Conservation (phyloP, 805 yeast genomes). For the Ogataea nitratoaversa region DNA sequence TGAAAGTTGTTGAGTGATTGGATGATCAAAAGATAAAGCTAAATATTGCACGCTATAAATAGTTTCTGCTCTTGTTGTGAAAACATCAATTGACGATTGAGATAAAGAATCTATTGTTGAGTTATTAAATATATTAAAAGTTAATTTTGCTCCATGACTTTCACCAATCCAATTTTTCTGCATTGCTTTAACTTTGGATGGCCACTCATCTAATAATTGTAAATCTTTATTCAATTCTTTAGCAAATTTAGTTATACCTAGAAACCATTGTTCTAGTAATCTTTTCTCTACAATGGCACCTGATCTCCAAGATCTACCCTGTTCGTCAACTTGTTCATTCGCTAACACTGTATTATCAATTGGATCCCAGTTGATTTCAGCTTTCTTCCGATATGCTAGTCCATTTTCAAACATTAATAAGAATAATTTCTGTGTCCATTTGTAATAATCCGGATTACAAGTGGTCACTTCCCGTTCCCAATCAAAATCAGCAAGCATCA, state of each 20-base stretch:
- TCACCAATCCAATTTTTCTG: conserved; percentile 93
- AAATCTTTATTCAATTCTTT: conserved; percentile 63
- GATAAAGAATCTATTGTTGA: conserved; percentile 9
- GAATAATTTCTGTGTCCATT: conserved; percentile 88
- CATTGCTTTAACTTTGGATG: conserved; percentile 82
- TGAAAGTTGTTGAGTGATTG: conserved; percentile 43
- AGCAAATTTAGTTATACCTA: conserved; percentile 84
- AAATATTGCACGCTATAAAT: conserved; percentile 76
- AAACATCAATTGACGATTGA: conserved; percentile 42
- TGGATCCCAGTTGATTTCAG: conserved; percentile 98
- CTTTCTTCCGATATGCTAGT: conserved; percentile 78
- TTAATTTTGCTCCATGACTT: conserved; percentile 72
- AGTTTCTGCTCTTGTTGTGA: conserved; percentile 91
- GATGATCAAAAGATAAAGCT: conserved; percentile 73
- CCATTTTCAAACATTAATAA: conserved; percentile 68
- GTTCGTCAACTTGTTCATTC: conserved; percentile 89
- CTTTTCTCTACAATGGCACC: conserved; percentile 91
- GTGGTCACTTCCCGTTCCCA: conserved; percentile 92
- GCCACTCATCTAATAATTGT: conserved; percentile 68
- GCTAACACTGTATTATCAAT: conserved; percentile 92
- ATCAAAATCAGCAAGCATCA: conserved; percentile 82
- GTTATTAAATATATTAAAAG: conserved; percentile 34
- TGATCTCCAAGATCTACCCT: conserved; percentile 94
- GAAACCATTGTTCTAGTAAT: conserved; percentile 85
- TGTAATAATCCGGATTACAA: conserved; percentile 81